These are phyloP conservation scores for Poronia punctata DNA, from an alignment of 495 filamentous ascomycete genomes.

Conservation along the genomic window DNA sequence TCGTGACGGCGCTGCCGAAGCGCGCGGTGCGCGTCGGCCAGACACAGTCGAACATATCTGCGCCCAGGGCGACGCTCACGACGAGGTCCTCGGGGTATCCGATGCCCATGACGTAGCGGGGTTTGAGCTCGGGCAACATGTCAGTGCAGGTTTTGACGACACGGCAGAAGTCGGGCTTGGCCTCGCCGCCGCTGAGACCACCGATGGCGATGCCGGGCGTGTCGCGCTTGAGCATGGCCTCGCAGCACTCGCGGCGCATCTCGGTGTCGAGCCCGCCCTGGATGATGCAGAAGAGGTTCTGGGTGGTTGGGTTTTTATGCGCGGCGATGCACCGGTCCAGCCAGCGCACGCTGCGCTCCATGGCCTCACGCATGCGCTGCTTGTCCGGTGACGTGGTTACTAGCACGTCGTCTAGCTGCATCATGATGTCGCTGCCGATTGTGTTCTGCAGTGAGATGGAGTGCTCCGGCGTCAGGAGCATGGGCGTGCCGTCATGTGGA, in stretches of 20 bases:
- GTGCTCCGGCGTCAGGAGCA: constrained; percentile 96
- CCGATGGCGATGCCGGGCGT: constrained; percentile 97
- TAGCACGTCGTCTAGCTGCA: constrained; percentile 98
- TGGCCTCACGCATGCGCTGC: constrained; percentile 82
- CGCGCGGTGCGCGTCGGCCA: constrained; percentile 96
- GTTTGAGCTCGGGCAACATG: constrained; percentile 80
- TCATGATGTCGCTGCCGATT: constrained; percentile 97
- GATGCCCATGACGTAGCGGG: constrained; percentile 97
- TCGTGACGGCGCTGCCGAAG: constrained; percentile 89
- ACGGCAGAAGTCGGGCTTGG: constrained; percentile 50
- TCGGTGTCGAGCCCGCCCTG: constrained; percentile 93
- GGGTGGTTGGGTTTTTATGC: constrained; percentile 68
- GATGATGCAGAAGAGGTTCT: constrained; percentile 99
- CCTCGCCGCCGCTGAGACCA: constrained; percentile 78
- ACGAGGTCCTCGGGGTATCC: constrained; percentile 94
- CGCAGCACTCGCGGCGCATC: constrained; percentile 74
- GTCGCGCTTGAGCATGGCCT: constrained; percentile 82
- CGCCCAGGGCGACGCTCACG: constrained; percentile 84
- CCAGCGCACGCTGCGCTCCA: constrained; percentile 97
- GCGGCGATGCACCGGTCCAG: constrained; percentile 92
- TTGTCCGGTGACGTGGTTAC: constrained; percentile 88
- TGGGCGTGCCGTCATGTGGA: constrained; percentile 91
- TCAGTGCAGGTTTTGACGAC: constrained; percentile 80
- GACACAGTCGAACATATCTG: constrained; percentile 99
- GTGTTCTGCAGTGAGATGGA: constrained; percentile 94